These are phyloP conservation scores for Monosporascus sp. DNA, from an alignment of 2,329 filamentous ascomycete genomes.

Conservation along the genomic window DNA sequence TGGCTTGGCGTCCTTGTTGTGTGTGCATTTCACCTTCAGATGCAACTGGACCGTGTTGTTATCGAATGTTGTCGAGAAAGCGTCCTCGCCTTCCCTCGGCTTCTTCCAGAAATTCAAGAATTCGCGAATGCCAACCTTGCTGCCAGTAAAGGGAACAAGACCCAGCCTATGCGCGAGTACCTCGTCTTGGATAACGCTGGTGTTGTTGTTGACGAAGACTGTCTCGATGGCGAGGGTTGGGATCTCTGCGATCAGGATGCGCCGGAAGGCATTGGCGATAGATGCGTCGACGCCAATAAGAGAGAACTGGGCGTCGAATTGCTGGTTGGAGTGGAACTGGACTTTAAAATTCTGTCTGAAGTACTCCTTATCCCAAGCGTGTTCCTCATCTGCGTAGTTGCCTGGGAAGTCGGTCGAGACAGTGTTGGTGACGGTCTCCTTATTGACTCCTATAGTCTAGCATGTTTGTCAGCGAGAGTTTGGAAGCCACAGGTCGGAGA, in stretches of 20 bases:
- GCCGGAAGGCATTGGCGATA: constrained; percentile 93
- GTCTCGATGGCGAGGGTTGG: constrained; percentile 91
- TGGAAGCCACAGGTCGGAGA: not conserved
- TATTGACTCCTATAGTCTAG: constrained; percentile 79
- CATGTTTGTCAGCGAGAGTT: constrained; percentile 9
- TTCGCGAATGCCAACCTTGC: constrained; percentile 66
- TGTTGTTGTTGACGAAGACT: constrained; percentile 93
- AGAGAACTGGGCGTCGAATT: constrained; percentile 78
- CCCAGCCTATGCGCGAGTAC: constrained; percentile 87
- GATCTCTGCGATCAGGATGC: constrained; percentile 91
- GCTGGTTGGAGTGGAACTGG: constrained; percentile 77
- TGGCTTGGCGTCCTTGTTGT: constrained; percentile 65
- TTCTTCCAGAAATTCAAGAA: constrained; percentile 81
- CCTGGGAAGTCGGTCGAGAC: constrained; percentile 87
- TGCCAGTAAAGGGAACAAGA: constrained; percentile 81
- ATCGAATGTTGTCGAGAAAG: constrained; percentile 60
- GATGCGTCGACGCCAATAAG: constrained; percentile 87
- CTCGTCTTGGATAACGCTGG: constrained; percentile 95
- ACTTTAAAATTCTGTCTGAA: constrained; percentile 69
- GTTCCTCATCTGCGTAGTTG: constrained; percentile 84
- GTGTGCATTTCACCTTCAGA: constrained; percentile 74
- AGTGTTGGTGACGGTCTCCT: constrained; percentile 86
- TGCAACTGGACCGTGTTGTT: constrained; percentile 82
- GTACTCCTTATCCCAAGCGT: constrained; percentile 68
- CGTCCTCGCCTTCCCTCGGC: constrained; percentile 56